phyloP scores from a whole-genome alignment of 345 rosid genomes.

The Toxicodendron radicans region DNA sequence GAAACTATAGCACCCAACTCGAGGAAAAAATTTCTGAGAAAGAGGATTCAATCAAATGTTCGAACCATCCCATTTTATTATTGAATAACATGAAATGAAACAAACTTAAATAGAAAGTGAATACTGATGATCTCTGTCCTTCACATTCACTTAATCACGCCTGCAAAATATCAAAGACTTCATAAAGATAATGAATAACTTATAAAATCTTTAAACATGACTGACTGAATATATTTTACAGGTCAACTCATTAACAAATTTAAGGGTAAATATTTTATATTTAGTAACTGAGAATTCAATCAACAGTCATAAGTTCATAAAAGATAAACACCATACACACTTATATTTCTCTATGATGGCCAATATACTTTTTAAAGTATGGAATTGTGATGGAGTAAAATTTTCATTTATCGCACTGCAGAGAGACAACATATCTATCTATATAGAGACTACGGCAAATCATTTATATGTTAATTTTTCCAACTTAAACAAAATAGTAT shows the following conservation, averaged over 20 bases:
- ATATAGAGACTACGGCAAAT: too few relatives aligned
- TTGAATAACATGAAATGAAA: neutral
- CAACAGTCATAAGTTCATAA: neutral
- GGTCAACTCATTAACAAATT: neutral
- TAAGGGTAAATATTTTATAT: neutral
- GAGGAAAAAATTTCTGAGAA: neutral
- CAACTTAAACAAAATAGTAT: too few relatives aligned
- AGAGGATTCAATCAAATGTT: neutral
- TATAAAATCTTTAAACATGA: neutral
- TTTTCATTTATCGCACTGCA: neutral
- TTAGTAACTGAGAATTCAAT: neutral
- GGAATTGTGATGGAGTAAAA: neutral
- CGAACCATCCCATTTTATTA: neutral
- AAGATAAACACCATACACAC: too few relatives aligned
- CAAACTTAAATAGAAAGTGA: neutral
- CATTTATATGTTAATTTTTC: neutral
- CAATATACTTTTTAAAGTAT: neutral
- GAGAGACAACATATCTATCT: neutral
- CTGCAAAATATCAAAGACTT: neutral
- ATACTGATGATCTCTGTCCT: neutral
- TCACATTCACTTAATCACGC: neutral
- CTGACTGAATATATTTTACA: neutral
- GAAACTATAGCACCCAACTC: neutral
- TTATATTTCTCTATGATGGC: too few relatives aligned
- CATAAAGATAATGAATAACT: neutral